Base-by-base conservation (phyloP, 116 monocot species). In the Phalaenopsis hybrid region DNA sequence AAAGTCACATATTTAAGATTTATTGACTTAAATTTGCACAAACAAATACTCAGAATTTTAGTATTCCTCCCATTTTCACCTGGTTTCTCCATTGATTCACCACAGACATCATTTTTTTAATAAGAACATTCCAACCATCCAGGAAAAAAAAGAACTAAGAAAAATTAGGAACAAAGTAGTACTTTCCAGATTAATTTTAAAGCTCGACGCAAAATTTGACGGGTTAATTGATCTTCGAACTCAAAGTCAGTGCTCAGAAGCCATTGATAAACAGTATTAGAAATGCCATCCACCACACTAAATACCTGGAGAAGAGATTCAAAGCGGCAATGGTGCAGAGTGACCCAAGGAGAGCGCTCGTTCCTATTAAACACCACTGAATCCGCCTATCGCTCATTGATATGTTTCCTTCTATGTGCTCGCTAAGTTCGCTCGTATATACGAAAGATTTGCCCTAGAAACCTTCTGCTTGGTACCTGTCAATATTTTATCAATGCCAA, bases 321-420 rank as follows among this genome's bases (percentile, higher is more conserved):
- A 85, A 46, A 25, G 87, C 25, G 68, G 81, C 78, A 6, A 81
- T 6, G 67, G 89, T 87, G 33, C 87, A 81, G 75, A 89, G 57
- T 34, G 89, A 87, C 18, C 87, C 89, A n/a, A 89, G 48, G 21
- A 85, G 23, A 12, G 85, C 89, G 75, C 87, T 78, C 6, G 89
- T 55, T 11, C 80, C 85, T 57, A 87, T 79, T 73, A 87, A 82
- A 11, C 81, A 44, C 87, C 87, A 89, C 44, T 85, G 80, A 77
- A 83, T 87, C 44, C 86, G 82, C 13, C 79, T 87, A 72, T 83
- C 89, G 28, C 51, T 77, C 77, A 77, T 51, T 52, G 51, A 75
- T n/a, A 15, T 37, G 37, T 41, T 37, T 16, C 41, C 72, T n/a
- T 72, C 72, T 9, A 28, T 31, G 67, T 16, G 37, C 37, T 72